A percentile compares a stretch with the other conserved stretches of the same genome.
These are phyloP conservation scores for Skeletonema costatum DNA, from an alignment of 108 stramenopile genomes.

Conservation along the genomic window DNA sequence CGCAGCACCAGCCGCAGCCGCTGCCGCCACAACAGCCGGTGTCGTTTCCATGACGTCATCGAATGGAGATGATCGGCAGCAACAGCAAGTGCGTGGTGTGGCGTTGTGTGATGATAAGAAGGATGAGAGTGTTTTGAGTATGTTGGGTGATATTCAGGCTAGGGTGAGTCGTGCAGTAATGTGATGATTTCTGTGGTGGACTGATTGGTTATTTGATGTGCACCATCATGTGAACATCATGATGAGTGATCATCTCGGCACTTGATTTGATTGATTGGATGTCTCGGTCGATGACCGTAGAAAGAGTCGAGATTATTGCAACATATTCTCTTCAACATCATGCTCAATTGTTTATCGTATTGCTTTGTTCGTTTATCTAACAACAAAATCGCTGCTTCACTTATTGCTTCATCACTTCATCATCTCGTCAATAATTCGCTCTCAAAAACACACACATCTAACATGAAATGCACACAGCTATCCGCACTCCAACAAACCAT, in stretches of 20 bases:
- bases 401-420: neutral
- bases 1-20: neutral
- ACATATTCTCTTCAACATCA: neutral
- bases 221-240: no score
- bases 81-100: neutral
- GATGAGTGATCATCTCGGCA: neutral
- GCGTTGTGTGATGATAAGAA: constrained; percentile 15
- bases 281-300: neutral
- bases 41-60: constrained; percentile 1
- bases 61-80: neutral
- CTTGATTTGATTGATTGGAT: neutral
- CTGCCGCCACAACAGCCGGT: neutral
- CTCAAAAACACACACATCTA: neutral
- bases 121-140: constrained; percentile 7
- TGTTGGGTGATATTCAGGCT: constrained; percentile 23
- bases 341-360: neutral
- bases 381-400: neutral
- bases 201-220: neutral
- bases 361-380: neutral
- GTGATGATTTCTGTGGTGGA: neutral
- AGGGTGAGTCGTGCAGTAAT: constrained; percentile 6
- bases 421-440: neutral
- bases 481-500: constrained; percentile 8
- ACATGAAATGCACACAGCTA: neutral
- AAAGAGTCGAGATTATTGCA: no score